A percentile compares a stretch with the other conserved stretches of the same genome.
phyloP scores from a whole-genome alignment of 2,329 filamentous ascomycete genomes.

The Penicillium brasilianum region DNA sequence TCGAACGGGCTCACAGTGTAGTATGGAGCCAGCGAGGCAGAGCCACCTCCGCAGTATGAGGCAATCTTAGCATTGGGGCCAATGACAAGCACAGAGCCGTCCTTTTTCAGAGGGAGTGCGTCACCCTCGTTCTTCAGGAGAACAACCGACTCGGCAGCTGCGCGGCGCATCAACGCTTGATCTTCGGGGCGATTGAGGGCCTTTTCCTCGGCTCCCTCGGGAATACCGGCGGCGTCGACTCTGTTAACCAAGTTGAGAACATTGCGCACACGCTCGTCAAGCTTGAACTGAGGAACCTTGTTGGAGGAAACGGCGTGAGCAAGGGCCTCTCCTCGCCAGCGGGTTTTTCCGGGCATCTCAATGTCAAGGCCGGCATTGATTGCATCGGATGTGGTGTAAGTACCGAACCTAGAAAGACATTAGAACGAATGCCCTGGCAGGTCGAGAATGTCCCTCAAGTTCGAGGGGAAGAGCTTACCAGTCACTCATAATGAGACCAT shows the following conservation, averaged over 20 bases:
- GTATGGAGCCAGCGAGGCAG: slow-evolving; percentile 59
- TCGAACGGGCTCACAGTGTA: slow-evolving; percentile 53
- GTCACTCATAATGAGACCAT: slow-evolving; percentile 54
- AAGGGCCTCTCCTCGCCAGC: slow-evolving; percentile 48
- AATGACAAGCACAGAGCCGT: slow-evolving; percentile 57
- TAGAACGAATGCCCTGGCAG: neutral
- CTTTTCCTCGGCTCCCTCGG: slow-evolving; percentile 60
- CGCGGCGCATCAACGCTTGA: slow-evolving; percentile 65
- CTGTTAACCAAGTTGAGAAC: slow-evolving; percentile 66
- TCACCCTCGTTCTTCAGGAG: slow-evolving; percentile 73
- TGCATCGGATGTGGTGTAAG: slow-evolving; percentile 52
- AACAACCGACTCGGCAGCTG: slow-evolving; percentile 72
- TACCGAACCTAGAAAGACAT: slow-evolving; percentile 46
- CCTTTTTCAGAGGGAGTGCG: slow-evolving; percentile 62
- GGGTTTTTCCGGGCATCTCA: slow-evolving; percentile 55
- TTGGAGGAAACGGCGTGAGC: slow-evolving; percentile 57
- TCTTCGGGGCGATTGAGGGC: slow-evolving; percentile 65
- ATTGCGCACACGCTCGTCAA: slow-evolving; percentile 64
- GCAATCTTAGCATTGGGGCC: slow-evolving; percentile 59
- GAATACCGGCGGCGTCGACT: slow-evolving; percentile 59
- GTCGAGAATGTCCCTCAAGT: neutral
- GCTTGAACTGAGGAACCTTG: slow-evolving; percentile 60
- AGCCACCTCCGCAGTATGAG: slow-evolving; percentile 66
- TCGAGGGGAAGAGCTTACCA: slow-evolving; percentile 39
- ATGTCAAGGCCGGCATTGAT: slow-evolving; percentile 54